These are phyloP conservation scores for Staphylotrichum tortipilum DNA, from an alignment of 495 filamentous ascomycete species.

Conservation along the genomic window DNA sequence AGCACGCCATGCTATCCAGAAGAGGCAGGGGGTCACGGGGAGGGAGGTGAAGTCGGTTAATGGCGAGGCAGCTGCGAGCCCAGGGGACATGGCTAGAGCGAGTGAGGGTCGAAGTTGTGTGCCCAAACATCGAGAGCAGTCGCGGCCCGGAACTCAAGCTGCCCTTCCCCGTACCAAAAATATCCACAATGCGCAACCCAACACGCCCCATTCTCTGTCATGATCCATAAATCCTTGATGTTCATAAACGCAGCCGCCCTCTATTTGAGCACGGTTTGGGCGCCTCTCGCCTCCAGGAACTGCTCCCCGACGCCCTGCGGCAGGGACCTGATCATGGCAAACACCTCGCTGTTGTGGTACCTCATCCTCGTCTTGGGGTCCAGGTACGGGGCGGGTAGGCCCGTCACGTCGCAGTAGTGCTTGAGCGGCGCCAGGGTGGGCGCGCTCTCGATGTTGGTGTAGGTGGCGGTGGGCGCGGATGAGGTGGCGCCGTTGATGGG, in stretches of 20 bases:
- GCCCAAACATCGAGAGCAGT: not conserved
- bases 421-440: constrained; percentile 69
- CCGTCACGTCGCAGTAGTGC: constrained; percentile 92
- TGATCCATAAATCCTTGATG: not conserved
- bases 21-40: not conserved
- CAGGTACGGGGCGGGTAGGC: constrained; percentile 75
- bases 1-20: not conserved
- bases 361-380: constrained; percentile 88
- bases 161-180: not conserved
- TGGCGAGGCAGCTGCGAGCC: not conserved
- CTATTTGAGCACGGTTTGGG: constrained; percentile 82
- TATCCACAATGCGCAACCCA: not conserved
- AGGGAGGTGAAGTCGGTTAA: not conserved
- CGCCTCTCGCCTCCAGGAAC: constrained; percentile 81
- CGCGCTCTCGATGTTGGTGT: constrained; percentile 89
- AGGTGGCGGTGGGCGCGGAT: constrained; percentile 67
- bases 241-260: not conserved
- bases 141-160: not conserved
- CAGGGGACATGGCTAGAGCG: not conserved
- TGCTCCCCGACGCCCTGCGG: constrained; percentile 73
- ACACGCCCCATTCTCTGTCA: not conserved
- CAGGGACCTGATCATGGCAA: constrained; percentile 64
- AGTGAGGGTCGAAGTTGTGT: not conserved
- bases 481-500: constrained; percentile 21
- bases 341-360: constrained; percentile 86